Base-by-base conservation (phyloP, 768 basidiomycete species). In the Boletus edulis region DNA sequence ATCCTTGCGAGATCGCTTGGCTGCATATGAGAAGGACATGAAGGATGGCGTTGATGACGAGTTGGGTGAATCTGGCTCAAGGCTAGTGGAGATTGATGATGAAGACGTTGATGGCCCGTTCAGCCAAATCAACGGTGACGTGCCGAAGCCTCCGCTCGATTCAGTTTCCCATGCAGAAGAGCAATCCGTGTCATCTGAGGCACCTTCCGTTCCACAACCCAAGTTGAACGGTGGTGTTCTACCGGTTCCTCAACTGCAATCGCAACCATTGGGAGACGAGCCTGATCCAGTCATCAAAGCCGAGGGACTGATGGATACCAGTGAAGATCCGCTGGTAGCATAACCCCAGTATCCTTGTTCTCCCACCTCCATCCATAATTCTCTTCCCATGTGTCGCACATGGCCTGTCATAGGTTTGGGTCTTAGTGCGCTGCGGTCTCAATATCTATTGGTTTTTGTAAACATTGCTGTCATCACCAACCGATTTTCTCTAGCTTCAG, bases 241-340 rank as follows among this genome's bases (percentile, higher is more conserved):
- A 22, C 75, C 78, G 6, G 76, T 76, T 27, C 70, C 73, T 53
- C 87, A 87, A 62, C 70, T 83, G 40, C 68, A 74, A 18, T 73
- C 79, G 7, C 66, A 73, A 37, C 81, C 85, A 13, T 72, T 74
- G 48, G 83, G 82, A 29, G 85, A 87, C 58, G 77, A 73, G 51
- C 78, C 78, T 29, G 74, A 78, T 56, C 74, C 81, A 6, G 80
- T 77, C 12, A 73, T 79, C n/a, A 75, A 78, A 64, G 78, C 73
- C 31, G 87, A 89, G 63, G 85, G 84, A n/a, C 74, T 87, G 37
- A 71, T 84, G 69, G 84, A 88, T 64, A 70, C 74, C 53, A 86
- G 81, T 66, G 86, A 88, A 72, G 81, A 81, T 67, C 83, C 84
- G 43, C 61, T 78, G 56, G 75, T 76, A 65, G 66, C 63, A 61